Evolutionary conservation across 345 rosid genomes (phyloP).

Genomic region (Jatropha curcas): DNA sequence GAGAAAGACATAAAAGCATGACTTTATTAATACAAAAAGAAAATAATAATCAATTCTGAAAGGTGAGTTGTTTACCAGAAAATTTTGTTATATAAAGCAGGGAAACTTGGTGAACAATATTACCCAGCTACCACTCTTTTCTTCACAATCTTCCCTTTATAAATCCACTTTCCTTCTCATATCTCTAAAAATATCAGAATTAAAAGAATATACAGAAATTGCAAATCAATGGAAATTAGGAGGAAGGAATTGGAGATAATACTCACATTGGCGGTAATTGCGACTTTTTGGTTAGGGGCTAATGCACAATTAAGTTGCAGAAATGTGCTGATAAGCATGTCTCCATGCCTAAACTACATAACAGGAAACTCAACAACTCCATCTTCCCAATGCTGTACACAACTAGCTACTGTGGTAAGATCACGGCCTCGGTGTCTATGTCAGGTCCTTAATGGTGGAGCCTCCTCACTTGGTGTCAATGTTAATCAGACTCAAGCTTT

Average conservation of each 20-base stretch:
- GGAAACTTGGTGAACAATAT: conserved; percentile 6
- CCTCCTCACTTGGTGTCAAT: conserved; percentile 29
- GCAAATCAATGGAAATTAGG: conserved; percentile 9
- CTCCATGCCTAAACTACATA: conserved; percentile 31
- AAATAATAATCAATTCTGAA: background rate
- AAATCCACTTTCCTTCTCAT: background rate
- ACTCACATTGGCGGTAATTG: background rate
- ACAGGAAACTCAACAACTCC: conserved; percentile 32
- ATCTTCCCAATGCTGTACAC: conserved; percentile 32
- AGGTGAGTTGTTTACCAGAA: conserved; percentile 9
- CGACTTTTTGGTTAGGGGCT: conserved; percentile 8
- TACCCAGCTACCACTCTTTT: conserved; percentile 10
- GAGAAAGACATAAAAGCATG: background rate
- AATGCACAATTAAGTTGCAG: conserved; percentile 25
- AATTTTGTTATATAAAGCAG: background rate
- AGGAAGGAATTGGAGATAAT: background rate
- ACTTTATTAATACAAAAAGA: background rate
- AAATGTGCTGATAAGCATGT: conserved; percentile 22
- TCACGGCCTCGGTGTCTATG: conserved; percentile 37
- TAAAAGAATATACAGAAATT: background rate
- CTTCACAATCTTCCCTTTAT: background rate
- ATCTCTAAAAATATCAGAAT: background rate
- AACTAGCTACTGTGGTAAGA: conserved; percentile 22
- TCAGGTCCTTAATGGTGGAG: conserved; percentile 26
- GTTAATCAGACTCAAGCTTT: conserved; percentile 39